These are phyloP conservation scores for Medicago lupulina DNA, from an alignment of 306 rosid species.

Conservation along the genomic window DNA sequence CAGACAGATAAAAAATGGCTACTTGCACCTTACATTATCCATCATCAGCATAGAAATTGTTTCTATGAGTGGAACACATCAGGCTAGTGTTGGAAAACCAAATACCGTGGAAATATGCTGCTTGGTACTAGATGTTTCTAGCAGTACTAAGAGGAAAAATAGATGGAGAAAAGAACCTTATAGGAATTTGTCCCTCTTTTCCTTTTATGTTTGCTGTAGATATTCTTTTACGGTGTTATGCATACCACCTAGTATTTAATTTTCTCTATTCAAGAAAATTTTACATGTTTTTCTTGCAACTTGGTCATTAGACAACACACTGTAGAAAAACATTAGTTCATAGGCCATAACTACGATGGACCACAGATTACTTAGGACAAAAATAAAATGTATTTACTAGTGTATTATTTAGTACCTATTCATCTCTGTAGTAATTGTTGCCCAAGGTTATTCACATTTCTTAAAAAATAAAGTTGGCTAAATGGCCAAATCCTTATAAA, in stretches of 20 bases:
- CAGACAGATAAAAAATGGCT: constrained; percentile 6
- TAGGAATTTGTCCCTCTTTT: not conserved
- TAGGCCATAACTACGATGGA: no score
- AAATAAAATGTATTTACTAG: no score
- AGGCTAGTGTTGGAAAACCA: no score
- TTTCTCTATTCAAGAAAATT: not conserved
- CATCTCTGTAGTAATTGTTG: no score
- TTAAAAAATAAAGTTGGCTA: no score
- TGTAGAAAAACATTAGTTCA: no score
- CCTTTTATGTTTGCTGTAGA: constrained; percentile 14
- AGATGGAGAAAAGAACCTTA: not conserved
- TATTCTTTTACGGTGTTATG: not conserved
- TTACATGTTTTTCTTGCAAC: not conserved
- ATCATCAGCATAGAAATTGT: constrained; percentile 16
- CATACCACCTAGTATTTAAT: not conserved
- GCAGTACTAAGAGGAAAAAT: not conserved
- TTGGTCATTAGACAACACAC: no score
- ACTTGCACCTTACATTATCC: not conserved
- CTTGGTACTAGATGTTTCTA: not conserved
- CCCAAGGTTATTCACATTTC: no score
- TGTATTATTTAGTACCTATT: no score
- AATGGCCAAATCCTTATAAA: no score
- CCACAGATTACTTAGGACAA: no score
- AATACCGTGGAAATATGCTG: not conserved
- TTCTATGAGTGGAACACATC: no score